Conservation (phyloP, 257 asterid species). For the Salvia miltiorrhiza region DNA sequence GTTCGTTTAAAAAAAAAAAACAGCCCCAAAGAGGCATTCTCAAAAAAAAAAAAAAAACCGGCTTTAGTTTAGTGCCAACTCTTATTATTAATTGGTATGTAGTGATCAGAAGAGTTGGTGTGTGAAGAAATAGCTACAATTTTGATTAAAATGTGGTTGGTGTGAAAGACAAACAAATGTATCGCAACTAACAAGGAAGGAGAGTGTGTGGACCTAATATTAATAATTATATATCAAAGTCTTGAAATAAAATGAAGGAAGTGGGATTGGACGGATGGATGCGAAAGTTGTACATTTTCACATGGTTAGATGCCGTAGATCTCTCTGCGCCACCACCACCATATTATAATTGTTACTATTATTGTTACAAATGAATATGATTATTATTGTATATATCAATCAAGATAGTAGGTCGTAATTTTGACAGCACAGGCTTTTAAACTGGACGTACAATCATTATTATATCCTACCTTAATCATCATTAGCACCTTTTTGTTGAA, state of each 20-base stretch:
- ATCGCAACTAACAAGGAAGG: constrained; percentile 10
- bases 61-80: neutral
- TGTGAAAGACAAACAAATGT: constrained; percentile 15
- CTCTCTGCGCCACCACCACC: constrained; percentile 6
- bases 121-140: neutral
- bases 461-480: neutral
- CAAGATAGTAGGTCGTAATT: constrained; percentile 5
- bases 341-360: neutral
- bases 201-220: neutral
- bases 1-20: too few relatives aligned
- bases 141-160: constrained; percentile 17
- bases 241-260: constrained; percentile 14
- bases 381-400: constrained; percentile 1
- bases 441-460: neutral
- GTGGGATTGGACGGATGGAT: constrained; percentile 19
- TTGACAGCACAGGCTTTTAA: constrained; percentile 1
- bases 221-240: constrained; percentile 6
- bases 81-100: neutral
- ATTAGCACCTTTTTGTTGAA: neutral
- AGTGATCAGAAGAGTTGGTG: neutral
- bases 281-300: constrained; percentile 22
- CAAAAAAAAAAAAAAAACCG: too few relatives aligned
- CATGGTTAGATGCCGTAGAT: constrained; percentile 30
- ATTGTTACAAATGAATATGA: neutral
- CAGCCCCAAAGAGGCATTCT: too few relatives aligned